phyloP scores from a whole-genome alignment of 192 early-diverging fungal species.

The Coemansia sp. region DNA sequence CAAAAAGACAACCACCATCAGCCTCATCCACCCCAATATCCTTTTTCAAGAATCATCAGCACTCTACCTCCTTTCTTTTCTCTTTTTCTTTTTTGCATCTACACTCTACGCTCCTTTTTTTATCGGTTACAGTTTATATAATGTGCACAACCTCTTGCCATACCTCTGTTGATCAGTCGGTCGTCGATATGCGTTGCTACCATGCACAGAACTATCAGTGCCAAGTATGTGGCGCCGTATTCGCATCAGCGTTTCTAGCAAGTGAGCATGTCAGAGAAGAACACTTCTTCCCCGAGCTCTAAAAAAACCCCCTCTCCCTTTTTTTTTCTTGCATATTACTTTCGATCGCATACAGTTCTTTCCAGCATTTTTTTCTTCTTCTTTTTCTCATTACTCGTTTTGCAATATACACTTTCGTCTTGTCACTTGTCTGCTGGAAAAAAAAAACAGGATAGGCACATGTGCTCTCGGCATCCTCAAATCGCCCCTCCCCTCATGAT shows the following conservation, averaged over 20 bases:
- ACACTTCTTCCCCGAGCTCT: slow-evolving; percentile 51
- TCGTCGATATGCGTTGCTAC: slow-evolving; percentile 14
- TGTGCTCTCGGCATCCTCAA: background rate
- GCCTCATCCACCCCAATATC: background rate
- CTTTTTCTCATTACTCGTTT: background rate
- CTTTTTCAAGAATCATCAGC: background rate
- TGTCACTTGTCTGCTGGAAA: background rate
- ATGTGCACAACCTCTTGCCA: background rate
- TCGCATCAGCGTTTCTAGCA: slow-evolving; percentile 10
- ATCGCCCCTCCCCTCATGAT: background rate
- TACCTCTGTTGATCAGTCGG: background rate
- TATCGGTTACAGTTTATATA: background rate
- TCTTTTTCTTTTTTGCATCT: background rate
- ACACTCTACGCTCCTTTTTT: background rate
- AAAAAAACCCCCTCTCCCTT: background rate
- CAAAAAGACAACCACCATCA: background rate
- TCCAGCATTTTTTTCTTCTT: background rate
- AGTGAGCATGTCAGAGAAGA: slow-evolving; percentile 43
- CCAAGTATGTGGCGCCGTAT: slow-evolving; percentile 37
- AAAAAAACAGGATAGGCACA: background rate
- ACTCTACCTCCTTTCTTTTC: background rate
- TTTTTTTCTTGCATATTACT: background rate
- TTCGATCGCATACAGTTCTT: background rate
- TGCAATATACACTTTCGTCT: background rate
- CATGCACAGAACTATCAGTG: slow-evolving; percentile 18